phyloP scores from a whole-genome alignment of 768 basidiomycete genomes.

The Trametes maxima region DNA sequence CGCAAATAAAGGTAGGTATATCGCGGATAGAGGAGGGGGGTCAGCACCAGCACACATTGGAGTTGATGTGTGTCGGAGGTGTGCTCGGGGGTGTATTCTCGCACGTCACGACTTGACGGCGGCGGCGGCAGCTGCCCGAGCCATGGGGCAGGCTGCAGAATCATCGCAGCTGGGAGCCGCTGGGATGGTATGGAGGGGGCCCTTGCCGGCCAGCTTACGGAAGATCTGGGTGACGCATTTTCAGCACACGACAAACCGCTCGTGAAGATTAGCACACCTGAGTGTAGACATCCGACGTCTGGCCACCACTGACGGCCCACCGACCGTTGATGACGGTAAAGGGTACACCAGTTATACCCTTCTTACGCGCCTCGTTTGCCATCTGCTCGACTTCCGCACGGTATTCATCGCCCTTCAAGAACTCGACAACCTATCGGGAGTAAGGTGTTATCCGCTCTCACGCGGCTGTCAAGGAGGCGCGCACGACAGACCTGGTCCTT shows the following conservation, averaged over 20 bases:
- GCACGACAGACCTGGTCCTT: constrained; percentile 54
- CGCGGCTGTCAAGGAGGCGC: constrained; percentile 4
- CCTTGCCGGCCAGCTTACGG: constrained; percentile 50
- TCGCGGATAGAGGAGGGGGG: not conserved
- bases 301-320: constrained; percentile 77
- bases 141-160: not conserved
- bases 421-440: constrained; percentile 54
- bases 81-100: not conserved
- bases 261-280: constrained; percentile 47
- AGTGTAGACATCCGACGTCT: constrained; percentile 69
- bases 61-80: not conserved
- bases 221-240: constrained; percentile 36
- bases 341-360: constrained; percentile 79
- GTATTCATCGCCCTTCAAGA: constrained; percentile 67
- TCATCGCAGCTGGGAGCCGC: constrained; percentile 17
- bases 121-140: not conserved
- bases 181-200: constrained; percentile 16
- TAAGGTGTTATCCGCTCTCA: constrained; percentile 18
- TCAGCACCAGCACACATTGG: not conserved
- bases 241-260: constrained; percentile 9
- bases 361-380: constrained; percentile 60
- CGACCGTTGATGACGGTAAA: constrained; percentile 78
- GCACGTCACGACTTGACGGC: constrained; percentile 12
- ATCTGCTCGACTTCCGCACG: constrained; percentile 64
- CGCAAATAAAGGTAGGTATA: constrained; percentile 10